Conservation (phyloP, 768 basidiomycete genomes). For the Holtermanniella nyarrowii region DNA sequence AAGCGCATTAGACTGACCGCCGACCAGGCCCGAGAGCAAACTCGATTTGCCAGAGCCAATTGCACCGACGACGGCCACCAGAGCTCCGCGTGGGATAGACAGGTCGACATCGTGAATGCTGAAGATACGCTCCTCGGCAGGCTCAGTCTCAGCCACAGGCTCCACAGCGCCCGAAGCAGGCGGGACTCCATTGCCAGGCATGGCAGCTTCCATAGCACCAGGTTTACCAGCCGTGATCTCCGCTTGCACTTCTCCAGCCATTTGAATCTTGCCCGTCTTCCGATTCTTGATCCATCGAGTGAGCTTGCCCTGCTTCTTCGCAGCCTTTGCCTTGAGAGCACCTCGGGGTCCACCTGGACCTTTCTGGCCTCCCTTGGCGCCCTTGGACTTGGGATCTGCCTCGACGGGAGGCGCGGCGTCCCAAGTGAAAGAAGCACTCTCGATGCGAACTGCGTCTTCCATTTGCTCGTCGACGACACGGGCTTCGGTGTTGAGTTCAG, state of each 20-base stretch:
- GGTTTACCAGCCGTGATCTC: constrained; percentile 27
- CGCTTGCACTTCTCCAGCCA: constrained; percentile 22
- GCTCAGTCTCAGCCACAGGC: constrained; percentile 1
- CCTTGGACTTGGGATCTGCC: constrained; percentile 33
- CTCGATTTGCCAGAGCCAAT: constrained; percentile 50
- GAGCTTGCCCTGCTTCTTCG: constrained; percentile 12
- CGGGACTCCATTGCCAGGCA: constrained; percentile 4
- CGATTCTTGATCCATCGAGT: constrained; percentile 28
- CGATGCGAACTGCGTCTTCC: constrained; percentile 57
- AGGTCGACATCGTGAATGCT: constrained; percentile 57
- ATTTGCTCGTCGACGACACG: constrained; percentile 50
- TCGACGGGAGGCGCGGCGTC: constrained; percentile 50
- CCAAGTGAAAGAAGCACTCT: constrained; percentile 73
- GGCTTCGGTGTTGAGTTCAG: constrained; percentile 60
- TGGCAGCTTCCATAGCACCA: constrained; percentile 7
- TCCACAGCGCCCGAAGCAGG: constrained; percentile 7
- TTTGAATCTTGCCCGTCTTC: constrained; percentile 22
- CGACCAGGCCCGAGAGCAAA: constrained; percentile 39
- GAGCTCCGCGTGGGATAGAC: constrained; percentile 60
- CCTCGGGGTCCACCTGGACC: not conserved
- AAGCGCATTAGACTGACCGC: not conserved
- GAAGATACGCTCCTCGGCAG: constrained; percentile 45
- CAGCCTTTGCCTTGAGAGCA: constrained; percentile 3
- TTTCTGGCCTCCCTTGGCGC: constrained; percentile 15
- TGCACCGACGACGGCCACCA: constrained; percentile 75